A percentile compares a stretch with the other conserved stretches of the same genome.
These are phyloP conservation scores for Rhizopogon sp. DNA, from an alignment of 768 basidiomycete genomes.

Conservation along the genomic window DNA sequence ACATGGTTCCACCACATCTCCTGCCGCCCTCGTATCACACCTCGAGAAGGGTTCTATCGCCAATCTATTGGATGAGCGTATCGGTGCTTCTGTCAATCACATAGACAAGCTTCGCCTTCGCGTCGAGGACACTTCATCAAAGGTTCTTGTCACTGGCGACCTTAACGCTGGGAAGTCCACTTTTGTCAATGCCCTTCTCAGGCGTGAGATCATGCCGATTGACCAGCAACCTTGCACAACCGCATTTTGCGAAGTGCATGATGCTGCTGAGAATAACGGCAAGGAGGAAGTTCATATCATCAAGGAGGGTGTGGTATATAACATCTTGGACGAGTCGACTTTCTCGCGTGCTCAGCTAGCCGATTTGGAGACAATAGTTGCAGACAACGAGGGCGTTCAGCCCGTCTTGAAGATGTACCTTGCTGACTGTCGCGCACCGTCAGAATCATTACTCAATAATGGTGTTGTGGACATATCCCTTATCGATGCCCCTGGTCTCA, in stretches of 20 bases:
- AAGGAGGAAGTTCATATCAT: slow-evolving; percentile 84
- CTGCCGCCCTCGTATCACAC: slow-evolving; percentile 77
- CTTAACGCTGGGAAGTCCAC: slow-evolving; percentile 98
- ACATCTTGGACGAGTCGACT: slow-evolving; percentile 67
- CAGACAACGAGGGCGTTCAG: slow-evolving; percentile 51
- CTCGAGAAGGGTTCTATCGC: slow-evolving; percentile 93
- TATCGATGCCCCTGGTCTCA: slow-evolving; percentile 97
- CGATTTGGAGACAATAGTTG: slow-evolving; percentile 76
- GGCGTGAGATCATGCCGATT: slow-evolving; percentile 90
- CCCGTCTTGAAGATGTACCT: slow-evolving; percentile 84
- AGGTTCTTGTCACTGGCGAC: slow-evolving; percentile 97
- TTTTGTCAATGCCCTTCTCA: slow-evolving; percentile 91
- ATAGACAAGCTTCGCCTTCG: slow-evolving; percentile 82
- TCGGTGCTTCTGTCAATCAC: slow-evolving; percentile 68
- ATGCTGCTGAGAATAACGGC: slow-evolving; percentile 75
- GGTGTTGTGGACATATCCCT: slow-evolving; percentile 97
- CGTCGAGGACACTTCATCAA: slow-evolving; percentile 87
- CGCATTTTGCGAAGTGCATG: slow-evolving; percentile 94
- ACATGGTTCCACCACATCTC: slow-evolving; percentile 54
- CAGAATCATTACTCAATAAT: slow-evolving; percentile 87
- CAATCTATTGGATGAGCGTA: slow-evolving; percentile 83
- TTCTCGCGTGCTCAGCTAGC: slow-evolving; percentile 62
- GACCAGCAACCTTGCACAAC: slow-evolving; percentile 99
- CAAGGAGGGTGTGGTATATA: slow-evolving; percentile 64
- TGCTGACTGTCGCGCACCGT: slow-evolving; percentile 69